Evolutionary conservation across 225 moss, liverwort and hornwort species (phyloP).

Genomic region (Rhytidiadelphus loreus): DNA sequence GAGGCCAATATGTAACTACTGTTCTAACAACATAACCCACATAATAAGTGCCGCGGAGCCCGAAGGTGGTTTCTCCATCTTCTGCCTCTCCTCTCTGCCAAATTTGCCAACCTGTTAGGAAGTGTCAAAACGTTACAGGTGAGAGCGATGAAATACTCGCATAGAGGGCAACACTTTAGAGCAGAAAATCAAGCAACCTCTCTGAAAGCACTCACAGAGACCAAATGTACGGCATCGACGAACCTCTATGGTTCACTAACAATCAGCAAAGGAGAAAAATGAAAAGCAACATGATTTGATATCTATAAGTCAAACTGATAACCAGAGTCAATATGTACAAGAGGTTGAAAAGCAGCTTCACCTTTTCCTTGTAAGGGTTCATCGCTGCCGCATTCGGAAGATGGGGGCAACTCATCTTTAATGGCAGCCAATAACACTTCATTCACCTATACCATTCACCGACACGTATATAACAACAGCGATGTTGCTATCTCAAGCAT

Average conservation of each 20-base stretch:
- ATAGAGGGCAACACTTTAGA: background rate
- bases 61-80: constrained; percentile 11
- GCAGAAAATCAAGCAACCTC: background rate
- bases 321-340: background rate
- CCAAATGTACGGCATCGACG: background rate
- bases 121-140: constrained; percentile 4
- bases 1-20: constrained; percentile 37
- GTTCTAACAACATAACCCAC: constrained; percentile 25
- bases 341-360: constrained; percentile 11
- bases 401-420: constrained; percentile 28
- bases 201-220: background rate
- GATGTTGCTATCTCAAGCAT: background rate
- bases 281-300: background rate
- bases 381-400: constrained; percentile 33
- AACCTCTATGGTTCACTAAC: background rate
- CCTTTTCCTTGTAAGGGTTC: constrained; percentile 15
- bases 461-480: background rate
- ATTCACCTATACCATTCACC: constrained; percentile 56
- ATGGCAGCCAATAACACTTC: constrained; percentile 46
- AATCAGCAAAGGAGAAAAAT: background rate
- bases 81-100: constrained; percentile 57
- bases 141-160: background rate
- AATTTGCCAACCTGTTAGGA: constrained; percentile 69
- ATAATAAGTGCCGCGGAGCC: constrained; percentile 16
- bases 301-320: background rate